phyloP scores from a whole-genome alignment of 1,284 basidiomycete genomes.

The Sanghuangporus sanghuang region DNA sequence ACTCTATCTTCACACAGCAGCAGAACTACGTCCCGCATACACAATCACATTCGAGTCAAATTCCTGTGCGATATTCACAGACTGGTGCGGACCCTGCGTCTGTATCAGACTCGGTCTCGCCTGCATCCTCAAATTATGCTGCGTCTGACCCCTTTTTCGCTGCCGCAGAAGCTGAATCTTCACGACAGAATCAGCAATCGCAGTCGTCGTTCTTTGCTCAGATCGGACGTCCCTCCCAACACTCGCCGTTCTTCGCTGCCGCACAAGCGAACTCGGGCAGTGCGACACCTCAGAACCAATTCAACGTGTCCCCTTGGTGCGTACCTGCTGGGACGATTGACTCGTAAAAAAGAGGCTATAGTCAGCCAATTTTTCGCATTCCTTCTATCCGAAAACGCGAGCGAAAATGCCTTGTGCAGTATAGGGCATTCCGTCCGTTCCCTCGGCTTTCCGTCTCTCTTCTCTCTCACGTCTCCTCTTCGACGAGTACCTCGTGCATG shows the following conservation, averaged over 20 bases:
- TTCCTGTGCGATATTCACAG: background rate
- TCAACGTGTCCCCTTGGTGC: background rate
- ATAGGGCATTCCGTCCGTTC: background rate
- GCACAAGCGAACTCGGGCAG: slow-evolving; percentile 3
- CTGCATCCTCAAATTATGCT: slow-evolving; percentile 8
- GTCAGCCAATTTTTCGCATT: slow-evolving; percentile 5
- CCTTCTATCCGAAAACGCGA: too few species aligned
- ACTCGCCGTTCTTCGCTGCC: slow-evolving; percentile 38
- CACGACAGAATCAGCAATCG: slow-evolving; percentile 3
- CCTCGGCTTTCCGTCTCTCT: background rate
- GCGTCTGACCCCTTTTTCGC: slow-evolving; percentile 15
- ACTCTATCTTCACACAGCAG: slow-evolving; percentile 4
- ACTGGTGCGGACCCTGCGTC: background rate
- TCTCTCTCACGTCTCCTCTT: background rate
- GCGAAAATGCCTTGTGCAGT: too few species aligned
- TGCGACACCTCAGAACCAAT: background rate
- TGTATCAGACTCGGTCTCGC: background rate
- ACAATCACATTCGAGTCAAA: background rate
- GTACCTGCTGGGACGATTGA: background rate
- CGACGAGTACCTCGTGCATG: background rate
- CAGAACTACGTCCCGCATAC: background rate
- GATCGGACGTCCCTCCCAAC: slow-evolving; percentile 33
- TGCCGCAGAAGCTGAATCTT: slow-evolving; percentile 4
- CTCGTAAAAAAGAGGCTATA: background rate
- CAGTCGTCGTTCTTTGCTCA: slow-evolving; percentile 36